Conservation (phyloP, 257 asterid species). For the Lithospermum erythrorhizon region DNA sequence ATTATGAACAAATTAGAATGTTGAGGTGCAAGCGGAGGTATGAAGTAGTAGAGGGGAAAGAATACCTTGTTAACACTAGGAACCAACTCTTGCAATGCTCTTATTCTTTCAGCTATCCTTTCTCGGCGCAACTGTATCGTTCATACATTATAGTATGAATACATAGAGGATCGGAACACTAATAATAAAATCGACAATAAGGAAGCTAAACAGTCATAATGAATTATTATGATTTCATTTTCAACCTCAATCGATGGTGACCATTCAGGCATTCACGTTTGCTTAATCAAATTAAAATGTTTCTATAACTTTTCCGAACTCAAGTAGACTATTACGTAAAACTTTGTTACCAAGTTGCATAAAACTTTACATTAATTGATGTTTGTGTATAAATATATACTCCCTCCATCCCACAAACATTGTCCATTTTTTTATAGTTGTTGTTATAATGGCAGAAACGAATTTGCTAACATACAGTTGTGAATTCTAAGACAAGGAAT, state of each 20-base stretch:
- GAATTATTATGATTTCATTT: neutral
- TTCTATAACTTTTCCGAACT: too few relatives aligned
- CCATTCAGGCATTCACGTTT: neutral
- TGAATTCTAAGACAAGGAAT: too few relatives aligned
- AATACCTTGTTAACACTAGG: slow-evolving; percentile 93
- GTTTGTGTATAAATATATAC: too few relatives aligned
- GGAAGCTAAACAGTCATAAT: neutral
- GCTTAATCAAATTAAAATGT: neutral
- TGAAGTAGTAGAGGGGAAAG: slow-evolving; percentile 2
- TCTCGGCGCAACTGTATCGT: slow-evolving; percentile 73
- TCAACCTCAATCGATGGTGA: neutral
- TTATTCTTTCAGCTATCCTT: slow-evolving; percentile 88
- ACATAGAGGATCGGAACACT: neutral
- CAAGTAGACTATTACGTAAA: too few relatives aligned
- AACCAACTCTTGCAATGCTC: slow-evolving; percentile 96
- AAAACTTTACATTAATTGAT: too few relatives aligned
- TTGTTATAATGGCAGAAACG: too few relatives aligned
- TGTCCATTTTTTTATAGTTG: too few relatives aligned
- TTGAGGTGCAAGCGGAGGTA: neutral
- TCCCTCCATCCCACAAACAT: too few relatives aligned
- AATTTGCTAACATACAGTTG: too few relatives aligned
- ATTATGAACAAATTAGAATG: too few relatives aligned
- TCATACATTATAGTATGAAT: slow-evolving; percentile 3
- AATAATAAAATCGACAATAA: neutral
- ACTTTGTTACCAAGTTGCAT: too few relatives aligned